These are phyloP conservation scores for Candida pseudoviswanathii DNA, from an alignment of 1,139 yeast genomes.

Conservation along the genomic window DNA sequence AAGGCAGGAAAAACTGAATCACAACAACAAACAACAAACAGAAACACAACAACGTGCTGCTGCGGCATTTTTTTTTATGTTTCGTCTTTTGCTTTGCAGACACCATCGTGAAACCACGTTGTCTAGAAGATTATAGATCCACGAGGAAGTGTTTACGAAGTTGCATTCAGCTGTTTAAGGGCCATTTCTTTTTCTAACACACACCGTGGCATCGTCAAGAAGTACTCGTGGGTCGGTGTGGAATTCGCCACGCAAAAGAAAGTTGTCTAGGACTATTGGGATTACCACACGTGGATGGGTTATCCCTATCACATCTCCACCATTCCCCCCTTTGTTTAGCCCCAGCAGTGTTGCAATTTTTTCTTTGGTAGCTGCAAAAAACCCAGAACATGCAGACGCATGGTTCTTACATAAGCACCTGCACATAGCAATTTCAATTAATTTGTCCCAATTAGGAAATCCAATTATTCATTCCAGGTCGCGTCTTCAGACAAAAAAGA, in stretches of 20 bases:
- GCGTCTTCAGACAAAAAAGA: conserved; percentile 7
- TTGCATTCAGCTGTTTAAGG: too few relatives aligned
- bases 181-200: too few relatives aligned
- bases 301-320: background rate
- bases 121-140: background rate
- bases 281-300: background rate
- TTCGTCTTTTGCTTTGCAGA: too few relatives aligned
- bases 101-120: background rate
- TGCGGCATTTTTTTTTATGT: background rate
- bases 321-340: background rate
- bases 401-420: conserved; percentile 4
- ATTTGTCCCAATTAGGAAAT: conserved; percentile 17
- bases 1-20: background rate
- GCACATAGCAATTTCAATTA: background rate
- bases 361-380: background rate
- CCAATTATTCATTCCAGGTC: conserved; percentile 8
- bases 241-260: too few relatives aligned
- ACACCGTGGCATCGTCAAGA: too few relatives aligned
- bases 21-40: background rate
- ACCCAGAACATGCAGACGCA: background rate
- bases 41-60: background rate
- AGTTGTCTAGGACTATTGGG: too few relatives aligned
- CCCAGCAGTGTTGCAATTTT: background rate
- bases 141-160: too few relatives aligned
- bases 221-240: too few relatives aligned